Percentiles rank a stretch among this genome's conserved stretches.
Conservation (phyloP, 108 stramenopile species). For the Discostella pseudostelligera region DNA sequence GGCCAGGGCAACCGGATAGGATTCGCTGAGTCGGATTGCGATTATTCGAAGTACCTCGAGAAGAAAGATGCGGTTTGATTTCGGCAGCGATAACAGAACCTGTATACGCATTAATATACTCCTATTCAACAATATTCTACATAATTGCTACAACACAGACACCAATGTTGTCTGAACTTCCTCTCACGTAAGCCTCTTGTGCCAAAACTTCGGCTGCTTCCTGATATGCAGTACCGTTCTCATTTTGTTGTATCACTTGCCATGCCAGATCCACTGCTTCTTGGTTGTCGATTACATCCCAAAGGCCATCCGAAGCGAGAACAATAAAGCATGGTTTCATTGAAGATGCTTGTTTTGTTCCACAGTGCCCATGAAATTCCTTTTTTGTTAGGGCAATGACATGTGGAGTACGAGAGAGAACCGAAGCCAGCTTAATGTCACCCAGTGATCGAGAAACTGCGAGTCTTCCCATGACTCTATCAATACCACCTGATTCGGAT, state of each 20-base stretch:
- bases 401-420: slow-evolving; percentile 71
- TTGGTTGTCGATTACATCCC: slow-evolving; percentile 91
- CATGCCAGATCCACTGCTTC: slow-evolving; percentile 82
- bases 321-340: slow-evolving; percentile 77
- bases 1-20: slow-evolving; percentile 52
- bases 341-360: slow-evolving; percentile 11
- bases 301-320: slow-evolving; percentile 93
- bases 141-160: slow-evolving; percentile 77
- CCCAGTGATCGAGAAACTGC: slow-evolving; percentile 88
- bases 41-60: slow-evolving; percentile 28
- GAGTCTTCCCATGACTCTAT: slow-evolving; percentile 88
- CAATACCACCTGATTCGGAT: slow-evolving; percentile 52
- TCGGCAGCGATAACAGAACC: no score
- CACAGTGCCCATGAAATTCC: slow-evolving; percentile 49
- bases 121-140: slow-evolving; percentile 11
- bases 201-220: slow-evolving; percentile 78
- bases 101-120: no score
- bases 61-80: slow-evolving; percentile 21
- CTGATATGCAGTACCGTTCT: slow-evolving; percentile 64
- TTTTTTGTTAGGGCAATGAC: slow-evolving; percentile 56
- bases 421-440: slow-evolving; percentile 59
- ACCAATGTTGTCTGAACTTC: slow-evolving; percentile 92
- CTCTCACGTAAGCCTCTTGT: slow-evolving; percentile 89
- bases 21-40: slow-evolving; percentile 57
- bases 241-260: slow-evolving; percentile 13